Evolutionary conservation across 495 filamentous ascomycete genomes (phyloP), one percentile per base, ranked within the genome.

Genomic region (Aspergillus leporis): DNA sequence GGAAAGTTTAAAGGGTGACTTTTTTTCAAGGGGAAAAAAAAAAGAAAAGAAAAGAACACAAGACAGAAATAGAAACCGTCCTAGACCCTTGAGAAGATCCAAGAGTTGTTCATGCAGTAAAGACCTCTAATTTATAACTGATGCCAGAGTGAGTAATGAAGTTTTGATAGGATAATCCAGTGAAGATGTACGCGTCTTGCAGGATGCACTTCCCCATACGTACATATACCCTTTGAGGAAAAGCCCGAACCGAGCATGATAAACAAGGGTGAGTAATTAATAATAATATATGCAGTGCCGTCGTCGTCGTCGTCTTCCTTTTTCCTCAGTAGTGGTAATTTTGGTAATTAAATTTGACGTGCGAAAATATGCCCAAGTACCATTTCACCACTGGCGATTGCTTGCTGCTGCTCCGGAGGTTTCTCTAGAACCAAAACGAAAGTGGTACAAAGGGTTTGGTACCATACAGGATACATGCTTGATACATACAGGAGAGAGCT

Each of bases 301-400:
- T 25, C 28, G 13, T 50, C 28, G 2, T 50, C 47, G 5, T 4
- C 14, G 25, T n/a, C n/a, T n/a, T n/a, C n/a, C n/a, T n/a, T n/a
- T n/a, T n/a, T n/a, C n/a, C n/a, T n/a, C n/a, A n/a, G n/a, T 22
- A 50, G 47, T 50, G 47, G 47, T 25, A 25, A 5, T 50, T 23
- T 50, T 21, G 4, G 47, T 36, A 36, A 36, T 36, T 8, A 14
- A 28, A 36, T 12, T 36, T 36, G 34, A 36, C 13, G 34, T 10
- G 34, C 13, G 9, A 5, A 36, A 2, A 8, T 28, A 28, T 14
- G 34, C 34, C 34, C 46, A 28, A 48, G 45, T 38, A 16, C 25
- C 45, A 55, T 19, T 55, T 55, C 47, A 45, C 53, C 53, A 19
- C 53, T 36, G 28, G 53, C 31, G 45, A 56, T 56, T 56, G 53